Evolutionary conservation across 768 basidiomycete species (phyloP).

Genomic region (Rhodotorula babjevae): DNA sequence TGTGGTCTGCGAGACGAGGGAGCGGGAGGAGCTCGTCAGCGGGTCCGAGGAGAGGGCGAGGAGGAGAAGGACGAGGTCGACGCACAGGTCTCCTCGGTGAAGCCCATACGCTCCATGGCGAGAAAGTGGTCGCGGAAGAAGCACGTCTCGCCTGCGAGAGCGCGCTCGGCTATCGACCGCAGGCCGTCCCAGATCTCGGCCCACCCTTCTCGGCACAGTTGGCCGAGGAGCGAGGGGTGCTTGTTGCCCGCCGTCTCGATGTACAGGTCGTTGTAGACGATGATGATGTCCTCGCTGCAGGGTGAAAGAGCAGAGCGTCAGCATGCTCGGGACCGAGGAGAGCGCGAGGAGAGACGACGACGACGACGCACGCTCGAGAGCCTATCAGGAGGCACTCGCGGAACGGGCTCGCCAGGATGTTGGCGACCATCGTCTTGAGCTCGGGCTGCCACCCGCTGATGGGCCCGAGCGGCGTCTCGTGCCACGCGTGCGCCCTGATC

Average conservation of each 20-base stretch:
- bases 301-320: not conserved
- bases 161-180: slow-evolving; percentile 15
- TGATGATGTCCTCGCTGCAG: not conserved
- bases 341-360: not conserved
- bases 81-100: slow-evolving; percentile 31
- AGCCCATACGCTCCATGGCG: slow-evolving; percentile 31
- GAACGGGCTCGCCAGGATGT: slow-evolving; percentile 28
- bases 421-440: slow-evolving; percentile 23
- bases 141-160: slow-evolving; percentile 15
- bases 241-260: slow-evolving; percentile 28
- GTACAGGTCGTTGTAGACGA: slow-evolving; percentile 13
- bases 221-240: slow-evolving; percentile 31
- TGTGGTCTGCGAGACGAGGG: slow-evolving; percentile 11
- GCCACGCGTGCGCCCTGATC: slow-evolving; percentile 18
- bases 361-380: not conserved
- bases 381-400: slow-evolving; percentile 28
- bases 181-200: slow-evolving; percentile 36
- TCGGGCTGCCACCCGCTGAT: slow-evolving; percentile 21
- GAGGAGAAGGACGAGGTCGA: too few species aligned
- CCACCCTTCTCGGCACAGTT: slow-evolving; percentile 21
- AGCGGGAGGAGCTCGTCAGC: too few species aligned
- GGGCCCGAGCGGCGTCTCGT: slow-evolving; percentile 18
- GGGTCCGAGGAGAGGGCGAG: too few species aligned
- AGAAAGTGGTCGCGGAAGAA: slow-evolving; percentile 25
- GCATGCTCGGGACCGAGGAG: not conserved